Percentiles rank a stretch among this genome's conserved stretches.
phyloP scores from a whole-genome alignment of 208 protist genomes.

The Trypanosoma rangeli region DNA sequence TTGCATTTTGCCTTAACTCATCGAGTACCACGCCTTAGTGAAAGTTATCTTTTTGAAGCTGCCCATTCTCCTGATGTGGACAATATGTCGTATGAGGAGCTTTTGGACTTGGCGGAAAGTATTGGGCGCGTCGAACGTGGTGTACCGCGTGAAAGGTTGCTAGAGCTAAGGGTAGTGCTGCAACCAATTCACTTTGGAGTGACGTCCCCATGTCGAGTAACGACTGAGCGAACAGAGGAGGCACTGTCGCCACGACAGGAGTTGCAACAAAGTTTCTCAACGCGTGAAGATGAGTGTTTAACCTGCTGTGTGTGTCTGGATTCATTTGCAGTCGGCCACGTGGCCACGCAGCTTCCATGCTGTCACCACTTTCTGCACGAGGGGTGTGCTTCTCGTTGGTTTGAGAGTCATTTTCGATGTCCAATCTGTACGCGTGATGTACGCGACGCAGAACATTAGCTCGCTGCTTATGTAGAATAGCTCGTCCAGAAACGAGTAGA shows the following conservation, averaged over 20 bases:
- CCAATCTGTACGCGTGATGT: conserved; percentile 31
- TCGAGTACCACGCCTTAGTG: not conserved
- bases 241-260: not conserved
- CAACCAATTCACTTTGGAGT: conserved; percentile 11
- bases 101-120: conserved; percentile 22
- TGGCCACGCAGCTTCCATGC: conserved; percentile 23
- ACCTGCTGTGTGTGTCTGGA: conserved; percentile 31
- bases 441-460: conserved; percentile 15
- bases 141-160: conserved; percentile 8
- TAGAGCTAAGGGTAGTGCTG: conserved; percentile 11
- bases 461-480: conserved; percentile 1
- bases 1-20: not conserved
- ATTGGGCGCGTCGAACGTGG: conserved; percentile 25
- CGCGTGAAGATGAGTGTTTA: not conserved
- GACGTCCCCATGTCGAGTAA: not conserved
- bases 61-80: conserved; percentile 25
- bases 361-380: conserved; percentile 28
- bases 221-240: not conserved
- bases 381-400: conserved; percentile 21
- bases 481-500: not conserved
- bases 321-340: conserved; percentile 14
- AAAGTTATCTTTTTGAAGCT: conserved; percentile 19
- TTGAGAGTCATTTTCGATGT: conserved; percentile 28
- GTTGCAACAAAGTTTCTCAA: not conserved
- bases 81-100: conserved; percentile 31